A percentile compares a stretch with the other conserved stretches of the same genome.
Conservation (phyloP, 1,284 basidiomycete genomes). For the Rhodotorula sp. region DNA sequence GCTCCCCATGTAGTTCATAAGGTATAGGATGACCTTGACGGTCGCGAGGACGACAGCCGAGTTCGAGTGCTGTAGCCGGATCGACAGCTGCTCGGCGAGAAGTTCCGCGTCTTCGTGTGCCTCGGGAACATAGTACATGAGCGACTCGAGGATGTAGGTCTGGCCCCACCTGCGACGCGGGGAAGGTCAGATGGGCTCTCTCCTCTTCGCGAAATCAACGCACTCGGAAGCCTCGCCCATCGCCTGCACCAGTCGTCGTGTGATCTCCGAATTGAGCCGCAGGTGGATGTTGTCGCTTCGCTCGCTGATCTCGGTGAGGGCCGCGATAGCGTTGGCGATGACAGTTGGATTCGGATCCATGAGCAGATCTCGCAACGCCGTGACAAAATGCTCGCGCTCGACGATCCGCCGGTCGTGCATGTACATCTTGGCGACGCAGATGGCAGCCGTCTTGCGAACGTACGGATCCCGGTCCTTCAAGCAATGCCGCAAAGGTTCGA, state of each 20-base stretch:
- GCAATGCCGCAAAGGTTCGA: slow-evolving; percentile 80
- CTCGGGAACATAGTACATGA: slow-evolving; percentile 90
- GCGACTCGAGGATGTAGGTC: slow-evolving; percentile 93
- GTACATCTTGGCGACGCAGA: slow-evolving; percentile 86
- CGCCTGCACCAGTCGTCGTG: slow-evolving; percentile 78
- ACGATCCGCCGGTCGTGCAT: slow-evolving; percentile 77
- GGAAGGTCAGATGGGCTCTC: not conserved
- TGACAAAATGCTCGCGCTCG: slow-evolving; percentile 80
- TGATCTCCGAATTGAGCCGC: slow-evolving; percentile 75
- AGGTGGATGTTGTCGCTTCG: slow-evolving; percentile 85
- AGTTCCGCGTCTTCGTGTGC: slow-evolving; percentile 83
- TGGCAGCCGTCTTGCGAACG: slow-evolving; percentile 93
- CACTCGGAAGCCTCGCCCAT: slow-evolving; percentile 89
- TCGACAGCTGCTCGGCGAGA: slow-evolving; percentile 87
- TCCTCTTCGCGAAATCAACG: slow-evolving; percentile 46
- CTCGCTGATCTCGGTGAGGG: slow-evolving; percentile 87
- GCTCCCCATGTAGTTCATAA: slow-evolving; percentile 99
- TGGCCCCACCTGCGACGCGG: slow-evolving; percentile 80
- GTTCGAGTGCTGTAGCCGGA: slow-evolving; percentile 87
- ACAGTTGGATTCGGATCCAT: slow-evolving; percentile 92
- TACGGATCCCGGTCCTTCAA: slow-evolving; percentile 88
- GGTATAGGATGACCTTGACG: slow-evolving; percentile 90
- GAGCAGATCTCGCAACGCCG: slow-evolving; percentile 80
- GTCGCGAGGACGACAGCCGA: slow-evolving; percentile 92
- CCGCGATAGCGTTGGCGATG: slow-evolving; percentile 89